A percentile compares a stretch with the other conserved stretches of the same genome.
These are phyloP conservation scores for Hypoxylon sp. DNA, from an alignment of 2,329 filamentous ascomycete species.

Conservation along the genomic window DNA sequence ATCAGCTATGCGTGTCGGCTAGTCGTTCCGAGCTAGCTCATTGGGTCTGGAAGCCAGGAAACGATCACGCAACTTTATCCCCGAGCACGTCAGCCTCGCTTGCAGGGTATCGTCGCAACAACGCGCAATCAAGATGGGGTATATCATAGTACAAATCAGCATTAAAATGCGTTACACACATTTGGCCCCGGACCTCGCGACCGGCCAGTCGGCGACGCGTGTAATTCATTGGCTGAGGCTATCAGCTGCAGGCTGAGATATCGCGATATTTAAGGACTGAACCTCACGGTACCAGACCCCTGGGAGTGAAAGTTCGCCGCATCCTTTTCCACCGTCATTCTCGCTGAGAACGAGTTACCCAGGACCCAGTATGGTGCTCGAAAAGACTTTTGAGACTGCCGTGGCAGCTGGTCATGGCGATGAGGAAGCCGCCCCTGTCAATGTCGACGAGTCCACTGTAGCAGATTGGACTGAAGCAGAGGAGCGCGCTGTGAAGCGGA, in stretches of 20 bases:
- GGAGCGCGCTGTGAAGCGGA: slow-evolving; percentile 50
- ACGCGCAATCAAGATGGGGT: slow-evolving; percentile 17
- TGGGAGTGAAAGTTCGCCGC: neutral
- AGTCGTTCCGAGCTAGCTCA: slow-evolving; percentile 24
- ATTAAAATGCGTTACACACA: slow-evolving; percentile 6
- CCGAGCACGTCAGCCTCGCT: slow-evolving; percentile 38
- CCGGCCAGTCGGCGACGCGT: slow-evolving; percentile 19
- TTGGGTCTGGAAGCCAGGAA: slow-evolving; percentile 19
- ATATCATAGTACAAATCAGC: slow-evolving; percentile 12
- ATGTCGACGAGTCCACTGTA: slow-evolving; percentile 35
- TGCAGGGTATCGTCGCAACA: slow-evolving; percentile 26
- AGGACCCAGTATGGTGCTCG: slow-evolving; percentile 11
- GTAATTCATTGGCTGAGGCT: slow-evolving; percentile 14
- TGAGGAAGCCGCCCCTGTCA: slow-evolving; percentile 35
- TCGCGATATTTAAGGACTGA: slow-evolving; percentile 25
- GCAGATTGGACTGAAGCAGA: slow-evolving; percentile 50
- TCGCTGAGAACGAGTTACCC: neutral
- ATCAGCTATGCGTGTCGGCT: slow-evolving; percentile 13
- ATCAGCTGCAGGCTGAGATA: slow-evolving; percentile 3
- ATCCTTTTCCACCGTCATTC: neutral
- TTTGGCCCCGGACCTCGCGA: slow-evolving; percentile 13
- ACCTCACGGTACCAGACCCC: neutral
- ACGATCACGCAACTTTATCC: slow-evolving; percentile 38
- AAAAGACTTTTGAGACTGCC: slow-evolving; percentile 19
- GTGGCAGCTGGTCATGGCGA: slow-evolving; percentile 12